Percentiles rank a stretch among this genome's conserved stretches.
These are phyloP conservation scores for Lotmaria passim DNA, from an alignment of 208 protist genomes.

Conservation along the genomic window DNA sequence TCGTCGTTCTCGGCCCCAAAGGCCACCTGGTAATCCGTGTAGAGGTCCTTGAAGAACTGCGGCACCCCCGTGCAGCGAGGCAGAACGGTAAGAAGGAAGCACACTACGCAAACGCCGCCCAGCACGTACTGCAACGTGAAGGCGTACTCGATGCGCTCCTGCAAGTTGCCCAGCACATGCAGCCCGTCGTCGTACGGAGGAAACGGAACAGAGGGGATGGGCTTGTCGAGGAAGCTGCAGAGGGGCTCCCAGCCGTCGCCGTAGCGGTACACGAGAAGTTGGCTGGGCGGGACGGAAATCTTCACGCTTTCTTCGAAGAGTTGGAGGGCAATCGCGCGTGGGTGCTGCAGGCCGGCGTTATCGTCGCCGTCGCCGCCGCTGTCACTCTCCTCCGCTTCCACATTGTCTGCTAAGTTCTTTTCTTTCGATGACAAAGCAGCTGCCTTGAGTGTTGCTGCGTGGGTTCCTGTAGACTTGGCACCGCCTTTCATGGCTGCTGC, in stretches of 20 bases:
- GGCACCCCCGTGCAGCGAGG: constrained; percentile 19
- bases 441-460: no score
- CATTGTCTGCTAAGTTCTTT: neutral
- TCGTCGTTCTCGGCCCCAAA: constrained; percentile 18
- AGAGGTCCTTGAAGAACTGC: constrained; percentile 30
- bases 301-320: constrained; percentile 66
- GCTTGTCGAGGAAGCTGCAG: constrained; percentile 73
- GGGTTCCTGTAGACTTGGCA: no score
- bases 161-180: constrained; percentile 54
- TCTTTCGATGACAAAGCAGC: neutral
- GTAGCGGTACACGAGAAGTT: constrained; percentile 70
- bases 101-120: constrained; percentile 12
- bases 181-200: constrained; percentile 69
- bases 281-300: constrained; percentile 39
- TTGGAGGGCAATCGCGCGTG: constrained; percentile 49
- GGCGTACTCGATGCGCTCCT: constrained; percentile 69
- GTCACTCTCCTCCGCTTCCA: neutral
- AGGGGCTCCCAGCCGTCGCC: constrained; percentile 78
- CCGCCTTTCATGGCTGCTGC: neutral
- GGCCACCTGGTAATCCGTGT: constrained; percentile 40
- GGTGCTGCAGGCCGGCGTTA: constrained; percentile 21
- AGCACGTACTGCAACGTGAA: constrained; percentile 45
- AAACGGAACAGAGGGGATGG: constrained; percentile 56
- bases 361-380: no score
- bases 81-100: constrained; percentile 27